Percentiles rank a stretch among this genome's conserved stretches.
phyloP scores from a whole-genome alignment of 495 filamentous ascomycete species.

The Rusavskia elegans region DNA sequence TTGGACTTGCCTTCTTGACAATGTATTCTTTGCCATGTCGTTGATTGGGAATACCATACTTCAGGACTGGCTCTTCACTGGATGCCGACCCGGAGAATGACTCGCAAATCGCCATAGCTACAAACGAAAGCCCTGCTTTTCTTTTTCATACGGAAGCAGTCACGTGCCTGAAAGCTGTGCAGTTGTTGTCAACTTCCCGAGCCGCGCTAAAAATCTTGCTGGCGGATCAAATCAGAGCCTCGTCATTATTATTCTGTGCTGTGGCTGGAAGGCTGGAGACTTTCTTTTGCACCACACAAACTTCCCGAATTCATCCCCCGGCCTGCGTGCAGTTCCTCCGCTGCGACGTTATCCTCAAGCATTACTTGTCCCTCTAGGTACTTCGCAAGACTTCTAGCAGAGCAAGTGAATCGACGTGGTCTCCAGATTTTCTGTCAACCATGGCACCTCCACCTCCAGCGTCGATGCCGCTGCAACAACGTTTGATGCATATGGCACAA shows the following conservation, averaged over 20 bases:
- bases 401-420: too few species aligned
- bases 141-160: background rate
- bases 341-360: too few species aligned
- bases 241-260: too few species aligned
- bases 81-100: too few species aligned
- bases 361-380: too few species aligned
- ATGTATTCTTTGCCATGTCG: background rate
- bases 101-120: too few species aligned
- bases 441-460: conserved; percentile 71
- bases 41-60: too few species aligned
- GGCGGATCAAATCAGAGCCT: too few species aligned
- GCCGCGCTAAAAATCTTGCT: background rate
- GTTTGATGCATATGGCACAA: conserved; percentile 60
- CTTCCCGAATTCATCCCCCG: background rate
- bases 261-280: too few species aligned
- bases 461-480: conserved; percentile 49
- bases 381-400: too few species aligned
- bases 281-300: background rate
- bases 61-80: background rate
- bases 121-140: too few species aligned
- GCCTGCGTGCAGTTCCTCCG: too few species aligned
- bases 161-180: background rate
- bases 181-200: background rate
- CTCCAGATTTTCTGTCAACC: conserved; percentile 3
- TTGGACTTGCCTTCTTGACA: background rate